Base-by-base conservation (phyloP, 495 filamentous ascomycete species). In the Penicillium roqueforti region DNA sequence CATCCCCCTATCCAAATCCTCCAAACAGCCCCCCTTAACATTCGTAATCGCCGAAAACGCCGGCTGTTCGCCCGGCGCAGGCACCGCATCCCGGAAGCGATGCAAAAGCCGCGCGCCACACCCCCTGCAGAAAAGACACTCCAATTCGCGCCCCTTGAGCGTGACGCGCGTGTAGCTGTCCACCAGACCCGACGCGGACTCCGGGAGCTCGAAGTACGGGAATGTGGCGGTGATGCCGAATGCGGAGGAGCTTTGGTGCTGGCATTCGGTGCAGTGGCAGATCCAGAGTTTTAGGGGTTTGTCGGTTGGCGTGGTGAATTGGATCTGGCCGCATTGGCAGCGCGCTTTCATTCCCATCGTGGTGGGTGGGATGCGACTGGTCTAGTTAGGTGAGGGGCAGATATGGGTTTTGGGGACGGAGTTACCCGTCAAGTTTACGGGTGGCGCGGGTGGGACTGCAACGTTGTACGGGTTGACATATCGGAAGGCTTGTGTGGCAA, bases 221-320 rank as follows among this genome's bases (percentile, higher is more conserved):
- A 88, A 88, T 57, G 85, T 83, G 49, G 84, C 84, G 23, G 79
- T 82, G 45, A 82, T 79, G 23, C 85, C 84, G 60, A 84, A 86
- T n/a, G 85, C 83, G 14, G 82, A 83, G 47, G 80, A 76, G 43
- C 83, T 80, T 69, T 88, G 85, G 51, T 79, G 77, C 26, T 79
- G 81, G 66, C 85, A 88, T 57, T 85, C 78, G 34, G 72, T 65
- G 66, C 85, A 88, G 70, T 88, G 85, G 69, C 85, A 88, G 62
- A 86, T 81, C 60, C 85, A 87, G 14, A 87, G 62, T 1, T 76
- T 76, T 22, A 85, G 72, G 64, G 42, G 85, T 34, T 62, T 59
- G 23, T 64, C 63, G 29, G 58, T 48, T 3, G 63, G 82, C 29
- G 85, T 84, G 55, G 74, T 80, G 69, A 88, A 87, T 50, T 57